Percentiles rank a stretch among this genome's conserved stretches.
phyloP scores from a whole-genome alignment of 1,284 basidiomycete genomes.

The Heterobasidion occidentale region DNA sequence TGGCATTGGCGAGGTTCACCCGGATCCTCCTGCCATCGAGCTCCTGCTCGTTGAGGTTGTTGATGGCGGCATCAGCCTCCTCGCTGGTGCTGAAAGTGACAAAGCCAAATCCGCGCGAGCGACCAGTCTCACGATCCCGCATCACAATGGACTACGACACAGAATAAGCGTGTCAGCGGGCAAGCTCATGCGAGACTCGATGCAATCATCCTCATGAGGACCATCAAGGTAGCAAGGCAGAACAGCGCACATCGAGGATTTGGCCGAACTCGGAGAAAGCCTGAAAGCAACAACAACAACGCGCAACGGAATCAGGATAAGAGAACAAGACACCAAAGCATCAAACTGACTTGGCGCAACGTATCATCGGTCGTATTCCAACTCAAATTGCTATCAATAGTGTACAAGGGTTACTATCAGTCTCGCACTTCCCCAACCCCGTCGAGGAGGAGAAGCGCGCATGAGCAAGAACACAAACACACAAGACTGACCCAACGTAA shows the following conservation, averaged over 20 bases:
- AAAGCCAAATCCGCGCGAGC: conserved; percentile 95
- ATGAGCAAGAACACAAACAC: conserved; percentile 8
- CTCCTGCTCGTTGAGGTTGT: conserved; percentile 81
- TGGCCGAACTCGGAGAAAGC: conserved; percentile 63
- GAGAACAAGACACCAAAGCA: conserved; percentile 17
- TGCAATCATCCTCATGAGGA: conserved; percentile 8
- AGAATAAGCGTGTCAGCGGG: neutral
- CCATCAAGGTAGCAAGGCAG: neutral
- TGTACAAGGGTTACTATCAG: conserved; percentile 21
- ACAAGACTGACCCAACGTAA: conserved; percentile 74
- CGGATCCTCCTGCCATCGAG: conserved; percentile 91
- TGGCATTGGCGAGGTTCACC: conserved; percentile 92
- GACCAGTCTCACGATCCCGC: conserved; percentile 95
- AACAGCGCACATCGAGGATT: conserved; percentile 66
- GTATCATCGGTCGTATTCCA: conserved; percentile 93
- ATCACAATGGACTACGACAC: conserved; percentile 79
- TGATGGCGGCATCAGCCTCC: conserved; percentile 81
- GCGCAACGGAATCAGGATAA: conserved; percentile 23
- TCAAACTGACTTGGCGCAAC: conserved; percentile 74
- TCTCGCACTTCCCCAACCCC: conserved; percentile 13
- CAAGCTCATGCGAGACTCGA: neutral
- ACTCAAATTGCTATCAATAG: conserved; percentile 72
- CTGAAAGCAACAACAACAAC: conserved; percentile 39
- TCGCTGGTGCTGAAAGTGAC: conserved; percentile 62
- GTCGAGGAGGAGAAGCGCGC: conserved; percentile 10